These are phyloP conservation scores for Spongospora subterranea DNA, from an alignment of 208 protist genomes.

Conservation along the genomic window DNA sequence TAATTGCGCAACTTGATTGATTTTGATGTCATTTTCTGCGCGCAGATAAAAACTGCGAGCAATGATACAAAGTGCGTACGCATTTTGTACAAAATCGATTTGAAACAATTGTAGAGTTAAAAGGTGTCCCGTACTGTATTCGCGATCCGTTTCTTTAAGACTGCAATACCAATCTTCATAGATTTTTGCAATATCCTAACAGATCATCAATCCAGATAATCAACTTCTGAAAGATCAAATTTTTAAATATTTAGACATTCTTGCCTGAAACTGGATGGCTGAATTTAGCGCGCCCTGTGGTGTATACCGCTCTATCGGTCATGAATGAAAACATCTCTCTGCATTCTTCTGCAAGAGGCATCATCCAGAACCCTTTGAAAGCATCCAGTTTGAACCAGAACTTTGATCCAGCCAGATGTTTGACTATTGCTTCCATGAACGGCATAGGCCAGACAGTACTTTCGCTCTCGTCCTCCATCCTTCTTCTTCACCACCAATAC, in stretches of 20 bases:
- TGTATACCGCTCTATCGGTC: conserved; percentile 38
- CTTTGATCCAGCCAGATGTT: conserved; percentile 30
- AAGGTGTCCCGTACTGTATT: too few species aligned
- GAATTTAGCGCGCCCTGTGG: conserved; percentile 36
- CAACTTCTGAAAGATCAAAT: neutral
- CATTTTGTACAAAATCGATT: too few species aligned
- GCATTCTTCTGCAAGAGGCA: conserved; percentile 42
- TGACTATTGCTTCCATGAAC: conserved; percentile 40
- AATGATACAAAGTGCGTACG: too few species aligned
- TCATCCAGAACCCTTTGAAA: conserved; percentile 51
- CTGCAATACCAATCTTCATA: neutral
- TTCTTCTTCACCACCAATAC: neutral
- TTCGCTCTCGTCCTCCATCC: neutral
- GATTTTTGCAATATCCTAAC: neutral
- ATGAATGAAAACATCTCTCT: conserved; percentile 46
- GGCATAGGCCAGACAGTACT: conserved; percentile 35
- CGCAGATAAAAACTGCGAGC: too few species aligned
- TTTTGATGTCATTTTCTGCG: too few species aligned
- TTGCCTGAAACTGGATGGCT: conserved; percentile 12
- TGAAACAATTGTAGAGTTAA: too few species aligned
- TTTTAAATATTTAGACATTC: neutral
- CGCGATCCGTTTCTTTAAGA: neutral
- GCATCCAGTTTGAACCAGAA: conserved; percentile 48
- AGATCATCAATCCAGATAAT: conserved; percentile 13
- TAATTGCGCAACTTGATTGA: too few species aligned